Base-by-base conservation (phyloP, 768 basidiomycete species). In the Tricholomella constricta region DNA sequence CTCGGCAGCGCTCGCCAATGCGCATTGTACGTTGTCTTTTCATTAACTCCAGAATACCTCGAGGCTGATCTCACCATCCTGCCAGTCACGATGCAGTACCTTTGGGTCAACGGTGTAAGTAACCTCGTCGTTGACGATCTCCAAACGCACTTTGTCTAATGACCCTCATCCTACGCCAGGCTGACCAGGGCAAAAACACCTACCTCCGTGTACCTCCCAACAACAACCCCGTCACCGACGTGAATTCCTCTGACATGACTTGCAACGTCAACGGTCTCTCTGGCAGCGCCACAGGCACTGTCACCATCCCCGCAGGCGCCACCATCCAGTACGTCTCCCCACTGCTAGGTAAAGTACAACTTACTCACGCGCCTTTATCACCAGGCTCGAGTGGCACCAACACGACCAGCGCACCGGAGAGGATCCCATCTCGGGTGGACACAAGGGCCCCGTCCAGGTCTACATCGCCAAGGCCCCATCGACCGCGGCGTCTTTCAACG, bases 161-260 rank as follows among this genome's bases (percentile, higher is more conserved):
- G 22, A 4, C 23, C 45, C 19, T 19, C 19, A 7, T 17, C 4
- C 19, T 20, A 22, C n/a, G 29, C 12, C 54, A 77, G 75, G 69
- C 56, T 22, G 78, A 80, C 60, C 62, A 76, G 54, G 78, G 78
- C 4, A 63, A 66, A 42, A 79, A 79, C 65, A 74, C 55, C 29
- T 72, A 67, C 60, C 61, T 79, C 45, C 78, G 79, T 41, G 58
- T 78, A 17, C 71, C 78, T 12, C 78, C 79, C n/a, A 79, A 66
- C 68, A 80, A 79, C 70, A 79, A 78, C 63, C 79, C 79, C 11
- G 78, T 80, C 45, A 77, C 76, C 35, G 78, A 79, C 50, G 78
- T 80, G 23, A 78, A 73, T 26, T 77, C 75, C 32, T 77, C 61
- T 3, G 78, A 79, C 56, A 46, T 79, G 38, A 79, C 77, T 26